phyloP scores from a whole-genome alignment of 306 rosid genomes.

The Corylus americana region DNA sequence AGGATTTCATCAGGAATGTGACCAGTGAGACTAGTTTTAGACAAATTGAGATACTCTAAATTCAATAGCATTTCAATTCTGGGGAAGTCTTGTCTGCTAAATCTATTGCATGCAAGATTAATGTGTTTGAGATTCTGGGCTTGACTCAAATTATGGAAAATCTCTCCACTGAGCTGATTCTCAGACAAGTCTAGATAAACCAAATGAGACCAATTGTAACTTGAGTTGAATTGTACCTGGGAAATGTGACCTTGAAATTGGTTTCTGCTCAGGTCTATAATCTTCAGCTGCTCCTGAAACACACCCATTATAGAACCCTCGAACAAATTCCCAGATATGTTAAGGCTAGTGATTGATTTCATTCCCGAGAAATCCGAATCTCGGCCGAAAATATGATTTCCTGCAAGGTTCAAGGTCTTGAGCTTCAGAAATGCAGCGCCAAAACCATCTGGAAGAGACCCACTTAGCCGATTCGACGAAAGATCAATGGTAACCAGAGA shows the following conservation, averaged over 20 bases:
- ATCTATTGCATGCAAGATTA: constrained; percentile 82
- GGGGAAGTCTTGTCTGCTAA: constrained; percentile 65
- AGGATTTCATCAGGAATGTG: constrained; percentile 72
- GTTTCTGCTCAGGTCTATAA: constrained; percentile 83
- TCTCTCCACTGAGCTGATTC: constrained; percentile 77
- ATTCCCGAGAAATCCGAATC: constrained; percentile 59
- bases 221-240: constrained; percentile 70
- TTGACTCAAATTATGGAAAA: constrained; percentile 54
- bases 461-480: constrained; percentile 71
- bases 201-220: constrained; percentile 66
- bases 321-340: constrained; percentile 77
- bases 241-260: constrained; percentile 79
- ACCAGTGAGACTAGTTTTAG: constrained; percentile 66
- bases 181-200: constrained; percentile 85
- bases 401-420: constrained; percentile 72
- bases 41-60: constrained; percentile 83
- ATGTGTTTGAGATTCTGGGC: constrained; percentile 66
- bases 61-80: constrained; percentile 45
- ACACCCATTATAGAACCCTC: constrained; percentile 71
- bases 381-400: constrained; percentile 60
- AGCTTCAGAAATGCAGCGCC: constrained; percentile 80
- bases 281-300: constrained; percentile 64
- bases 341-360: constrained; percentile 61
- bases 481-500: constrained; percentile 70
- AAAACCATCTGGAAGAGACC: constrained; percentile 83